Evolutionary conservation across 2,329 filamentous ascomycete genomes (phyloP), one percentile per base, ranked within the genome.

Genomic region (Fusarium nisikadoi): DNA sequence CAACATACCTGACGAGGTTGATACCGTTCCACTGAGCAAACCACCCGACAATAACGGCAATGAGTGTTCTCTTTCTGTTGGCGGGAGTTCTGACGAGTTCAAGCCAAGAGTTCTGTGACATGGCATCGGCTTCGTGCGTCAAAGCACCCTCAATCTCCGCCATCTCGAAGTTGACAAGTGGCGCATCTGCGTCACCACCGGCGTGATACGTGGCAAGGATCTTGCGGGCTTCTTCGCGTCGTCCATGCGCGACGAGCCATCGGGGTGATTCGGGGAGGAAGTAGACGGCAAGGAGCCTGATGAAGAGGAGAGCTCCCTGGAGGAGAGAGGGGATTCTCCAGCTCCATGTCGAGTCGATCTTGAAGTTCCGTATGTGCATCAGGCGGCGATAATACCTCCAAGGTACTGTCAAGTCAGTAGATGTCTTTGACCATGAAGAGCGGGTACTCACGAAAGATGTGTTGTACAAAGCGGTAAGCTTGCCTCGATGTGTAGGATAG

Each of bases 171-270:
- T 75, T 66, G 0, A 85, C 84, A 5, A 86, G 79, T 2, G 82
- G 80, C 17, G 84, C 80, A 19, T 78, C 65, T 0, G 74, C 65
- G 47, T 85, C 81, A 3, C 83, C 83, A 23, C 84, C 84, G 2
- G 83, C 80, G 43, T 85, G 84, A 45, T 83, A 84, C 7, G 78
- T 79, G 8, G 74, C 78, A 5, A 86, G 77, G 13, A 85, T 80
- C 17, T 78, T 76, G 35, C 76, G 77, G 8, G 83, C 82, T 33
- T 83, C 78, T 39, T 78, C 78, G 27, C 77, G 68, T 29, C 78
- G 78, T 33, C 79, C 80, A 27, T 74, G 75, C 20, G 80, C 79
- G 31, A 82, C 71, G 11, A 83, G 79, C 64, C 72, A 80, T 64
- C 68, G 65, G 5, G 78, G 78, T 0, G 75, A 78, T 16, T 80